Evolutionary conservation across 345 rosid species (phyloP), one percentile per base, ranked within the genome.

Genomic region (Citrus inodora): DNA sequence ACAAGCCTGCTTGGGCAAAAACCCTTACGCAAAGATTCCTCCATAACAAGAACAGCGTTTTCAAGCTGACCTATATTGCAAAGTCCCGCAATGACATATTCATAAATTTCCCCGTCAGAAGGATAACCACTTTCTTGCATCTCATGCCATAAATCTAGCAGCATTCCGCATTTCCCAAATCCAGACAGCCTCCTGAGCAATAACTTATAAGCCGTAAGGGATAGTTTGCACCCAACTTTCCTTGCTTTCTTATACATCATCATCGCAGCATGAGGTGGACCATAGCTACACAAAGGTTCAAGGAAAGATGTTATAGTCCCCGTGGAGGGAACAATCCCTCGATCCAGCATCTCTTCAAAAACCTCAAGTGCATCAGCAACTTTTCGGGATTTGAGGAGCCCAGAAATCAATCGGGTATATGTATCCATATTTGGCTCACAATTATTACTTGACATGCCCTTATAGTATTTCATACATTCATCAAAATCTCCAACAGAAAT

Each of bases 221-320:
- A 95, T 81, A 93, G 65, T 62, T 40, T 82, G 82, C 97, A 92
- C 19, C 98, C 96, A 3, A 78, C 89, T 81, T 88, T 92, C 78
- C 91, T 88, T 42, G 94, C 90, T 80, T 87, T 93, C 85, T 87
- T 86, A 84, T 92, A 93, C 42, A 95, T 82, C 82, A 79, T 81
- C 91, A 92, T 80, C 7, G 99, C 98, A 76, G 96, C 97, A 68
- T 92, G 85, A 27, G 99, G 99, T 38, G 99, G 98, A 82, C 99
- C 99, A 66, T 85, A 91, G 81, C 91, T 76, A 66, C 99, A 93
- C 42, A 95, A 82, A 25, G 90, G 92, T 76, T 90, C 81, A 42
- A 95, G 82, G 70, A 90, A 90, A 38, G 91, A 83, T 70, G 97
- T 93, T 37, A 92, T 32, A 6, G 74, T 83, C 79, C 97, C 94